Base-by-base conservation (phyloP, 805 yeast species). In the Metschnikowia arizonensis region DNA sequence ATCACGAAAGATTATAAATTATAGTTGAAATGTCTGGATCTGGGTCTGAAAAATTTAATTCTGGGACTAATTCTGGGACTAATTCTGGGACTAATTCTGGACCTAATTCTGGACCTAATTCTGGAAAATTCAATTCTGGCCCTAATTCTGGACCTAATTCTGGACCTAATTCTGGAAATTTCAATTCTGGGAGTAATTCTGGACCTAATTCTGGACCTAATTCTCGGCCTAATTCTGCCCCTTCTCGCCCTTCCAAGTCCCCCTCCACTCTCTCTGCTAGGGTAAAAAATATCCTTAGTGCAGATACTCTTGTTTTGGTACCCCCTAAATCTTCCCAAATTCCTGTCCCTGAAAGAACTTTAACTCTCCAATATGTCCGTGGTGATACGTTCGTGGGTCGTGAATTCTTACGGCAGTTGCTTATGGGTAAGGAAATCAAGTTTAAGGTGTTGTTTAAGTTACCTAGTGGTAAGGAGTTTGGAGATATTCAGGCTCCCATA, bases 231-330 rank as follows among this genome's bases (percentile, higher is more conserved):
- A 21, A 5, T 21, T 26, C 29, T 26, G 29, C n/a, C 4, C 6
- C 6, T 12, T 26, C 29, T 26, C 6, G 29, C 12, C 3, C 18
- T 21, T 21, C 12, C 36, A 4, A 21, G 26, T 8, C n/a, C n/a
- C n/a, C n/a, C n/a, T n/a, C n/a, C n/a, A 35, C 23, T 6, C 15
- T 37, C 18, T 37, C 57, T 18, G 90, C 88, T 32, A 81, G 77
- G 60, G 90, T 85, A 39, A 84, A 83, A 58, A 72, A 79, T 36
- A 88, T 84, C 14, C 59, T 82, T 30, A 82, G 86, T 40, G 88
- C 85, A 4, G 91, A 85, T 64, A 80, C 89, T 10, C 53, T 85
- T 31, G 76, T 84, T 33, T 72, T 85, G 50, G 70, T 72, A 9
- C 84, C 88, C 3, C 53, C 75, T 29, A 60, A 61, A 39, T 54